Evolutionary conservation across 805 yeast species (phyloP), one percentile per base, ranked within the genome.

Genomic region (Metschnikowia kunwiensis): DNA sequence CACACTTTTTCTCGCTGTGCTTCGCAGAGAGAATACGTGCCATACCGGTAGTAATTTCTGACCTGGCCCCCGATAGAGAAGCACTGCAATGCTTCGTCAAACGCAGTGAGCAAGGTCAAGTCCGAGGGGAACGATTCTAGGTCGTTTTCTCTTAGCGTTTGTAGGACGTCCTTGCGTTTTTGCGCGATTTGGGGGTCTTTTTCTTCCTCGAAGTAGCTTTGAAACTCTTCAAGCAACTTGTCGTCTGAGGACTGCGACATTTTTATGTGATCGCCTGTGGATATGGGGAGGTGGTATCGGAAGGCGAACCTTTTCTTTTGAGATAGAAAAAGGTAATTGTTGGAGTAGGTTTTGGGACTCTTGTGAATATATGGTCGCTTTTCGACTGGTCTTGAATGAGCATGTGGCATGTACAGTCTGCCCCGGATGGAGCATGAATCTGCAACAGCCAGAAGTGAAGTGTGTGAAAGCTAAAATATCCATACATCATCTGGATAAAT

Each of bases 1-100:
- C 82, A 82, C 51, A 88, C 70, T 63, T 87, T 86, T 16, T 74
- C 78, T 34, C 85, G 69, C 51, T 84, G 84, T 33, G 72, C 73
- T 28, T 70, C 72, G 60, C 97, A 91, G 42, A 77, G 66, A 33
- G 80, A 78, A 50, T 86, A 72, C 27, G 80, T 77, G 2, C 97
- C 97, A 54, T 78, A 83, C 36, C 97, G 68, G 56, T 89, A 91
- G 52, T 84, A 83, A 60, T 83, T 75, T 42, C 94, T 75, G 14
- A 86, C 63, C 55, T 89, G 96, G 0, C 97, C 97, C 3, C 96
- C 97, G 3, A 89, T 55, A 0, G 97, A 85, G 62, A 85, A 87
- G 57, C 97, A 91, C 30, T 77, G 80, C 30, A 88, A 72, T 15
- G 89, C 67, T 53, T 87, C 95, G 58, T 89, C 95, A 60, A 89